phyloP scores from a whole-genome alignment of 2,329 filamentous ascomycete genomes.

The Colletotrichum melonis region DNA sequence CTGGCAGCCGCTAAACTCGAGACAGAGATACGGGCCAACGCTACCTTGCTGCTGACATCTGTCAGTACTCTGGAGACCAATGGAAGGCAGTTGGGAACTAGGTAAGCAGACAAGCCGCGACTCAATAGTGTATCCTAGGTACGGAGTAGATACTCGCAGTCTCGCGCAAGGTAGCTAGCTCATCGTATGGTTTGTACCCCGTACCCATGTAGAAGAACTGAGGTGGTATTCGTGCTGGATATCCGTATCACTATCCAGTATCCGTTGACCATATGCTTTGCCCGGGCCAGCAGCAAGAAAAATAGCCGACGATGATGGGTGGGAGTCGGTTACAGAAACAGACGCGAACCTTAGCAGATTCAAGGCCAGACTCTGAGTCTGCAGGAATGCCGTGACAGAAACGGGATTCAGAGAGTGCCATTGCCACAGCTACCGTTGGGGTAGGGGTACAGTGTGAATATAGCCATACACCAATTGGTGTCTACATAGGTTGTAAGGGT shows the following conservation, averaged over 20 bases:
- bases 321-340: conserved; percentile 9
- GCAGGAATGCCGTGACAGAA: neutral
- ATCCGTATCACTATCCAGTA: too few species aligned
- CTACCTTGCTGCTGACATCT: neutral
- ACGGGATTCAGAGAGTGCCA: neutral
- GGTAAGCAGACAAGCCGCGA: too few species aligned
- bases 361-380: neutral
- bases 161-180: neutral
- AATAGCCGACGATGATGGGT: conserved; percentile 6
- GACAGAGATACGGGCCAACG: neutral
- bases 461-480: neutral
- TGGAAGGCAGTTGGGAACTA: too few species aligned
- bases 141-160: neutral
- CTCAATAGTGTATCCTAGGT: neutral
- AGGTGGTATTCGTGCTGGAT: neutral
- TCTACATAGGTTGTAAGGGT: neutral
- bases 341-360: neutral
- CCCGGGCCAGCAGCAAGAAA: neutral
- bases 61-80: neutral
- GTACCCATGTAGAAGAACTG: neutral
- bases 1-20: conserved; percentile 2
- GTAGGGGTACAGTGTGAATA: neutral
- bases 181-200: neutral
- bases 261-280: neutral
- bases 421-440: neutral